phyloP scores from a whole-genome alignment of 129 eudicot genomes.

The Oenanthe sinensis region DNA sequence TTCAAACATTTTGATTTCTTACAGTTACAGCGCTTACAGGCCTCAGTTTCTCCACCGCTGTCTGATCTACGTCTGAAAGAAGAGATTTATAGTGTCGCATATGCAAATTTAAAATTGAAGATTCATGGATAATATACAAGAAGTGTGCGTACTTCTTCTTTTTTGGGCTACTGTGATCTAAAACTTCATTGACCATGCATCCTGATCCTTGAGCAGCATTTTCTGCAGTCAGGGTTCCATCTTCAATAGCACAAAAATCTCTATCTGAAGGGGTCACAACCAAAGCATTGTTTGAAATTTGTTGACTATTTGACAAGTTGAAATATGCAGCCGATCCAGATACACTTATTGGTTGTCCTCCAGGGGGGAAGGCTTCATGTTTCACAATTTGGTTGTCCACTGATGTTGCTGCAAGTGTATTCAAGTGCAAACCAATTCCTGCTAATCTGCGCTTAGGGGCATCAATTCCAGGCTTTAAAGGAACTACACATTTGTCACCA shows the following conservation, averaged over 20 bases:
- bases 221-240: constrained; percentile 31
- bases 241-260: constrained; percentile 28
- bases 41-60: constrained; percentile 47
- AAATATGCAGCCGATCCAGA: constrained; percentile 35
- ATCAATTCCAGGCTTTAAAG: constrained; percentile 37
- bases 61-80: constrained; percentile 63
- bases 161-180: constrained; percentile 67
- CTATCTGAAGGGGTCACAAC: constrained; percentile 35
- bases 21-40: constrained; percentile 95
- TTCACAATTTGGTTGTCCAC: constrained; percentile 48
- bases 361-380: constrained; percentile 40
- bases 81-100: constrained; percentile 9
- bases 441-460: constrained; percentile 54
- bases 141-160: constrained; percentile 55
- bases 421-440: constrained; percentile 84
- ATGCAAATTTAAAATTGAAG: not conserved
- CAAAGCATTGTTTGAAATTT: constrained; percentile 18
- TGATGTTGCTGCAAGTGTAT: constrained; percentile 61
- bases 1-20: constrained; percentile 97
- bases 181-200: constrained; percentile 38
- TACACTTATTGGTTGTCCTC: constrained; percentile 35
- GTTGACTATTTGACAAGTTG: constrained; percentile 36
- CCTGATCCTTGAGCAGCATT: constrained; percentile 39
- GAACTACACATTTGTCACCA: constrained; percentile 27
- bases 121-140: not conserved